Evolutionary conservation across 2,329 filamentous ascomycete species (phyloP).

Genomic region (Fusarium burgessii): DNA sequence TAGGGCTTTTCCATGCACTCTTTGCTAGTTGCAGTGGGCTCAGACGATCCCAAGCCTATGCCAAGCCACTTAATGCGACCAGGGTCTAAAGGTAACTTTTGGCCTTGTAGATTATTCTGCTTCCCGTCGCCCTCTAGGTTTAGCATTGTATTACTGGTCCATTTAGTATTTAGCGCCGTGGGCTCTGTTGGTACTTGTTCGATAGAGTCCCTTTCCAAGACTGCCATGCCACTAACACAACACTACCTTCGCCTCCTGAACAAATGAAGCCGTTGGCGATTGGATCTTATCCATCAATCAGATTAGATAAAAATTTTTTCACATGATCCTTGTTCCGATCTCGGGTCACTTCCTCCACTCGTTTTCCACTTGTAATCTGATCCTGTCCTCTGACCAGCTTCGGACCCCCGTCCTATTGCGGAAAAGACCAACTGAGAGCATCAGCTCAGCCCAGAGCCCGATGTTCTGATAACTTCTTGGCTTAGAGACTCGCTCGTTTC

Average conservation of each 20-base stretch:
- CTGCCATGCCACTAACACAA: constrained; percentile 1
- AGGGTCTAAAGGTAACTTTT: constrained; percentile 8
- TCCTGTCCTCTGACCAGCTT: constrained; percentile 2
- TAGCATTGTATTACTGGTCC: background rate
- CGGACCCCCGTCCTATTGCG: constrained; percentile 18
- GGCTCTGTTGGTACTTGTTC: background rate
- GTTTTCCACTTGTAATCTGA: constrained; percentile 32
- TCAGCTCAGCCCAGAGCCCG: constrained; percentile 12
- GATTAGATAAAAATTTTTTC: constrained; percentile 39
- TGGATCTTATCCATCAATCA: constrained; percentile 43
- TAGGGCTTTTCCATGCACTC: constrained; percentile 1
- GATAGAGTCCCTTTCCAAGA: constrained; percentile 1
- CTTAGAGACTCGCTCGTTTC: background rate
- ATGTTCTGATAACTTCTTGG: constrained; percentile 18
- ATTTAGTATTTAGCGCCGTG: background rate
- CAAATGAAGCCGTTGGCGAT: constrained; percentile 7
- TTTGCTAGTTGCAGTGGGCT: constrained; percentile 21
- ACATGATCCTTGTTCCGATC: constrained; percentile 31
- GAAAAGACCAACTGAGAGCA: constrained; percentile 20
- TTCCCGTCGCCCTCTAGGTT: background rate
- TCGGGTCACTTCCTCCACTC: constrained; percentile 33
- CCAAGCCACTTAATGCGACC: constrained; percentile 22
- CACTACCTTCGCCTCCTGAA: background rate
- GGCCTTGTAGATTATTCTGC: background rate
- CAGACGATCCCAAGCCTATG: constrained; percentile 20